phyloP scores from a whole-genome alignment of 441 rosid species.

The Viola pubescens region DNA sequence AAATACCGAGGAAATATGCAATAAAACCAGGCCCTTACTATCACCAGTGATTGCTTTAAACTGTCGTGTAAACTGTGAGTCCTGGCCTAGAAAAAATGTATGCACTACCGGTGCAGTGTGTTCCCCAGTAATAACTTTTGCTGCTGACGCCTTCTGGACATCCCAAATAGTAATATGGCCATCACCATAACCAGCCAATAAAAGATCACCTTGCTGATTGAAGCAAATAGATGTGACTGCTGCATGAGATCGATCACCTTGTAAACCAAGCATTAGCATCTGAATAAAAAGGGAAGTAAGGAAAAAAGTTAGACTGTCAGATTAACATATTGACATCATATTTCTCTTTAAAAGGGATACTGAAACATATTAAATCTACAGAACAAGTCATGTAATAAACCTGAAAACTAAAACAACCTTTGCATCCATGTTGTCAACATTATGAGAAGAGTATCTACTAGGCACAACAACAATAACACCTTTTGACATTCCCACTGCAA shows the following conservation, averaged over 20 bases:
- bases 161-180: slow-evolving; percentile 97
- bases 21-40: slow-evolving; percentile 78
- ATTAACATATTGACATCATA: neutral
- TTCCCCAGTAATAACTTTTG: slow-evolving; percentile 84
- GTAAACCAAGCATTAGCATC: slow-evolving; percentile 82
- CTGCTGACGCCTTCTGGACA: slow-evolving; percentile 68
- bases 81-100: slow-evolving; percentile 87
- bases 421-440: slow-evolving; percentile 64
- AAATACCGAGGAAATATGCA: slow-evolving; percentile 75
- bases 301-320: neutral
- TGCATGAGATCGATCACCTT: slow-evolving; percentile 73
- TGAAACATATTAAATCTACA: neutral
- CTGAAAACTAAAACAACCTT: slow-evolving; percentile 46
- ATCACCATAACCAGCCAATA: slow-evolving; percentile 93
- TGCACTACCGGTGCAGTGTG: slow-evolving; percentile 83
- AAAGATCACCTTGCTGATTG: slow-evolving; percentile 90
- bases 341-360: too few species aligned
- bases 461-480: slow-evolving; percentile 70
- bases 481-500: slow-evolving; percentile 86
- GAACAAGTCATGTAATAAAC: slow-evolving; percentile 3
- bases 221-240: slow-evolving; percentile 87
- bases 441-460: slow-evolving; percentile 66
- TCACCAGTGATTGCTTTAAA: slow-evolving; percentile 94
- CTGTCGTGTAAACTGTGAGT: slow-evolving; percentile 84
- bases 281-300: slow-evolving; percentile 24